Evolutionary conservation across 305 asterid genomes (phyloP).

Genomic region (Solanum hybrid): DNA sequence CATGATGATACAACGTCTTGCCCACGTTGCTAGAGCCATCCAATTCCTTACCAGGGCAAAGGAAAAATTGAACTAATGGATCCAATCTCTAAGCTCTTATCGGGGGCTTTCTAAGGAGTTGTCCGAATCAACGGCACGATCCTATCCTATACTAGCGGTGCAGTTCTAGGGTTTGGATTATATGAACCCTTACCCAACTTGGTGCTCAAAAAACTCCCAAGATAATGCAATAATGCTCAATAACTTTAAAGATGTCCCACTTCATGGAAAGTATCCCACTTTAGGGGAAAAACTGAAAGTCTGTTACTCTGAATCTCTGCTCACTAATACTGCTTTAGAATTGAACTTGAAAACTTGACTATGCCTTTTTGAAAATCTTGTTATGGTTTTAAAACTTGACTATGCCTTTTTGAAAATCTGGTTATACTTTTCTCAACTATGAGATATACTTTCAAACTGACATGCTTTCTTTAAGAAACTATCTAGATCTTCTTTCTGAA

Average conservation of each 20-base stretch:
- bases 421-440: not conserved
- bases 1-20: not conserved
- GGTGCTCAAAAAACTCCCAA: not conserved
- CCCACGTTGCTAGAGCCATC: not conserved
- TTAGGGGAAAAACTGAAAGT: not conserved
- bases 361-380: not conserved
- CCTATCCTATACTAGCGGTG: not conserved
- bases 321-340: not conserved
- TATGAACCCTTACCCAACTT: not conserved
- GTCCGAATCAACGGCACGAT: not conserved
- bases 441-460: not conserved
- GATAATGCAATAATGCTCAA: not conserved
- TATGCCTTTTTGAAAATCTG: not conserved
- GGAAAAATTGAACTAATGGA: not conserved
- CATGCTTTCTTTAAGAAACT: not conserved
- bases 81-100: not conserved
- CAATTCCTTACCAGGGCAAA: not conserved
- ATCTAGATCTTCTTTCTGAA: not conserved
- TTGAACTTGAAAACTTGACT: not conserved
- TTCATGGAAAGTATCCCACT: not conserved
- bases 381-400: not conserved
- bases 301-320: not conserved
- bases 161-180: not conserved
- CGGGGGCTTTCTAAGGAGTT: not conserved
- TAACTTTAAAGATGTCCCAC: not conserved